Conservation (phyloP, 2,329 filamentous ascomycete species). For the Aureobasidium sp. region DNA sequence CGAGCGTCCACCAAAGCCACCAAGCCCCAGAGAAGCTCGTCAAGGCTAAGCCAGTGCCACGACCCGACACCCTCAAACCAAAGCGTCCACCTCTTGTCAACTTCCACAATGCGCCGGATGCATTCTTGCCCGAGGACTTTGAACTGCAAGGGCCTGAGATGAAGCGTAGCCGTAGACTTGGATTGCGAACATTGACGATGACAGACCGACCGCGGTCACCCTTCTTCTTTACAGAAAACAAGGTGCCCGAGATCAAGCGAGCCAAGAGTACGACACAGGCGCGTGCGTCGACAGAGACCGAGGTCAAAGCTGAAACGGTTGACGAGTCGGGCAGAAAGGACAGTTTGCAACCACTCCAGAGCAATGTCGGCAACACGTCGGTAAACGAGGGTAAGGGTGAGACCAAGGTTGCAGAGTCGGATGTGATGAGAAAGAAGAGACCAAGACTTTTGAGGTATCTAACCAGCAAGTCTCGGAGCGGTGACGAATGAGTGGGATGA, state of each 20-base stretch:
- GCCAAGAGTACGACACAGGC: slow-evolving; percentile 7
- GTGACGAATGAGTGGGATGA: slow-evolving; percentile 8
- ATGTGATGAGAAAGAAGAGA: slow-evolving; percentile 30
- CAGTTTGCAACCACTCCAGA: background rate
- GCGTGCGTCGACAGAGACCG: background rate
- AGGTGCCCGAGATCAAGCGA: slow-evolving; percentile 13
- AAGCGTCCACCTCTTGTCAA: slow-evolving; percentile 31
- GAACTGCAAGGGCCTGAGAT: slow-evolving; percentile 28
- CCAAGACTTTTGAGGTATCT: slow-evolving; percentile 18
- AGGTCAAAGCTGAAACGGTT: slow-evolving; percentile 9
- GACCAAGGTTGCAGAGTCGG: slow-evolving; percentile 24
- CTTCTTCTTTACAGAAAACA: slow-evolving; percentile 18
- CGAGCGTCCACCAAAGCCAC: slow-evolving; percentile 29
- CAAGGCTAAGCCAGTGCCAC: slow-evolving; percentile 10
- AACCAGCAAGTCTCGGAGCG: slow-evolving; percentile 8
- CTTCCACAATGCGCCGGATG: slow-evolving; percentile 42
- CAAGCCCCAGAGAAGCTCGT: background rate
- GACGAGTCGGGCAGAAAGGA: slow-evolving; percentile 3
- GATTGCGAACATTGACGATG: slow-evolving; percentile 17
- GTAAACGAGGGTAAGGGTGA: slow-evolving; percentile 22
- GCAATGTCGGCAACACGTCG: background rate
- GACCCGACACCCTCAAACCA: background rate
- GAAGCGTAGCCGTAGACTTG: slow-evolving; percentile 15
- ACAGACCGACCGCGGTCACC: slow-evolving; percentile 17
- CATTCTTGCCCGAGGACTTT: slow-evolving; percentile 44